Evolutionary conservation across 768 basidiomycete genomes (phyloP), one percentile per base, ranked within the genome.

Genomic region (Rossbeevera mucosa): DNA sequence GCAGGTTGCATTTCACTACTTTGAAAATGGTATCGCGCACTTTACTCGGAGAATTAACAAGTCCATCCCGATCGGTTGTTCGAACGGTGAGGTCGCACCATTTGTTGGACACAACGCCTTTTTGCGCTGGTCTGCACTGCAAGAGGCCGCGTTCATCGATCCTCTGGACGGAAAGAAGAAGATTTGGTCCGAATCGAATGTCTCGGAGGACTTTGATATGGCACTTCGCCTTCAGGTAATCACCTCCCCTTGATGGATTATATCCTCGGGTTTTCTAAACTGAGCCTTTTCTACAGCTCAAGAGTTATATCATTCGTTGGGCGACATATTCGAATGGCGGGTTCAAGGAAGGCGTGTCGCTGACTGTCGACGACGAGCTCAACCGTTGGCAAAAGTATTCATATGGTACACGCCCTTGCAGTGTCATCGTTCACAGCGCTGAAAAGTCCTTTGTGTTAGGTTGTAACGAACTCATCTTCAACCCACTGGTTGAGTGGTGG

Each of bases 311-410:
- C 25, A 66, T 70, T 47, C 83, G 61, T 20, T 73, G 88, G 91
- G 86, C 91, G 20, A 89, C 88, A 1, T 94, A 94, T 65, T 87
- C 85, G 1, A 77, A 87, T 7, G 87, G 91, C 36, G 88, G 83
- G 1, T 94, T 94, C 77, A 88, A 92, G 71, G 93, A 96, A 62
- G 93, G 93, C 57, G 92, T 96, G 18, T 90, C 88, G 0, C 71
- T 96, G 24, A 94, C 93, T 0, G 86, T 84, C 51, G 91, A 93
- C 50, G 92, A 96, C 59, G 93, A 96, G 67, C 72, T 96, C 8
- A 94, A 94, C 60, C 71, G 93, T 3, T 96, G 93, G 93, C 90
- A 94, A 62, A 95, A 94, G 66, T 91, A 90, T 57, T 74, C 86
- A 0, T 89, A 88, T 68, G 87, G 85, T 61, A 3, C 64, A 59